Percentiles rank a stretch among this genome's conserved stretches.
phyloP scores from a whole-genome alignment of 176 grass and related monocot species.

The Hsuehochloa calcarea region DNA sequence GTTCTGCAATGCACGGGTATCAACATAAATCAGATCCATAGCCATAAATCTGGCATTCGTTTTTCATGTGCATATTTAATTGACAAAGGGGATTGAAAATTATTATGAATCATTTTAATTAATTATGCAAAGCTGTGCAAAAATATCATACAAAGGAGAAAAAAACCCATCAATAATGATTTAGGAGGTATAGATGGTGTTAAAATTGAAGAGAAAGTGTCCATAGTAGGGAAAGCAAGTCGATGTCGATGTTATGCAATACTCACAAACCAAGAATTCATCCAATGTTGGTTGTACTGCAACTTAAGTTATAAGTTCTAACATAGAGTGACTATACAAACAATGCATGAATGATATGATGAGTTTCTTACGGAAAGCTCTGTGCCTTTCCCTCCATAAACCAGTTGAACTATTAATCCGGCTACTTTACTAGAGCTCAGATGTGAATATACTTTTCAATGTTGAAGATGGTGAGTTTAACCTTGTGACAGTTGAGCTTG shows the following conservation, averaged over 20 bases:
- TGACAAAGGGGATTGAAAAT: not conserved
- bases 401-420: not conserved
- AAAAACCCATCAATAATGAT: not conserved
- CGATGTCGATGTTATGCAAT: not conserved
- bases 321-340: not conserved
- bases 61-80: not conserved
- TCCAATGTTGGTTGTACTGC: not conserved
- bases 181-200: not conserved
- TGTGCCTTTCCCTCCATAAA: not conserved
- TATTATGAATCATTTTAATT: not conserved
- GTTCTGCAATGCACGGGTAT: not conserved
- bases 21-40: constrained; percentile 12
- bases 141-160: not conserved
- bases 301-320: not conserved
- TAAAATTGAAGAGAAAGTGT: not conserved
- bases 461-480: not conserved
- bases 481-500: not conserved
- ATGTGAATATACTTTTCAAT: not conserved
- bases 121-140: not conserved
- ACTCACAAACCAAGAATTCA: not conserved
- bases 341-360: not conserved
- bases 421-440: not conserved
- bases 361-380: not conserved
- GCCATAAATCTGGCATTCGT: not conserved
- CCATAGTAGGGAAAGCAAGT: not conserved